These are phyloP conservation scores for Corinectria fuckeliana DNA, from an alignment of 2,329 filamentous ascomycete genomes.

Conservation along the genomic window DNA sequence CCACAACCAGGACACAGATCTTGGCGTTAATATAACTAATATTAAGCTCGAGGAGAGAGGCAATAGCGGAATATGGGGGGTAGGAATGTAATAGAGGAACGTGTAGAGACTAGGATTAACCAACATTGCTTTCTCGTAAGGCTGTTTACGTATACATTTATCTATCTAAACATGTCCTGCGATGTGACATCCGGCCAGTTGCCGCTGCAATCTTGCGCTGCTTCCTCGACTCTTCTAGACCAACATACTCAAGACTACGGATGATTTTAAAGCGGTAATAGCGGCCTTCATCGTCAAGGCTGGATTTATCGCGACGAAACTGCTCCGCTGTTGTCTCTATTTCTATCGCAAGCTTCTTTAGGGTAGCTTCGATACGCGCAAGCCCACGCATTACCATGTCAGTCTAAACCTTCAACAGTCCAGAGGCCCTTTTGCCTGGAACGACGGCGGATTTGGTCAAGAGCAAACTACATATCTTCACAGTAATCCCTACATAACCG, in stretches of 20 bases:
- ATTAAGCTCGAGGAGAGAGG: background rate
- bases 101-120: background rate
- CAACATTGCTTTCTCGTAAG: constrained; percentile 1
- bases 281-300: constrained; percentile 41
- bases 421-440: too few species aligned
- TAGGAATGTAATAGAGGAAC: background rate
- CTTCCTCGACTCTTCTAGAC: constrained; percentile 43
- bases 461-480: too few species aligned
- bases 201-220: constrained; percentile 24
- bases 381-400: too few species aligned
- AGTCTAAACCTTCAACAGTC: too few species aligned
- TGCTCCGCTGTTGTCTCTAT: constrained; percentile 47
- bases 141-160: background rate
- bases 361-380: background rate
- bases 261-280: constrained; percentile 55
- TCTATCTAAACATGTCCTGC: background rate
- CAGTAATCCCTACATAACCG: too few species aligned
- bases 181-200: constrained; percentile 15
- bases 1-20: background rate
- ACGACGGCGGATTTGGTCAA: too few species aligned
- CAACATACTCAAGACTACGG: constrained; percentile 48
- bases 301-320: constrained; percentile 43
- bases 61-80: too few species aligned
- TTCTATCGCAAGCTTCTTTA: constrained; percentile 44
- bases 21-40: background rate